A percentile compares a stretch with the other conserved stretches of the same genome.
phyloP scores from a whole-genome alignment of 2,329 filamentous ascomycete species.

The Fusarium staphyleae region DNA sequence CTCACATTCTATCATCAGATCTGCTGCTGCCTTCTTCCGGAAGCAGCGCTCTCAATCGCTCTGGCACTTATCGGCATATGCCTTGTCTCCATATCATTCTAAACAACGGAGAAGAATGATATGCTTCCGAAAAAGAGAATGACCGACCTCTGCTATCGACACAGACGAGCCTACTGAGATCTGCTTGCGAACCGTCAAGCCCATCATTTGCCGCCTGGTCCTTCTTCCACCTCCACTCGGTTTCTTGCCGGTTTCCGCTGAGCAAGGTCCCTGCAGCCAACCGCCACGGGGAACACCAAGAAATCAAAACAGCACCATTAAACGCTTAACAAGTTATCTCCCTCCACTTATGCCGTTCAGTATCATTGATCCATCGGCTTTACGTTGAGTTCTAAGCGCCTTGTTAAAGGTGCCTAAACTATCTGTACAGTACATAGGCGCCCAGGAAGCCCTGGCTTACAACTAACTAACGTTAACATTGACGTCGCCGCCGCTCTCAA shows the following conservation, averaged over 20 bases:
- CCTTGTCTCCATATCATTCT: neutral
- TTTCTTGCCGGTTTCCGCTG: constrained; percentile 32
- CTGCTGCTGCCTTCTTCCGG: constrained; percentile 7
- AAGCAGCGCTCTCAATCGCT: constrained; percentile 11
- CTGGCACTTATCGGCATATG: constrained; percentile 31
- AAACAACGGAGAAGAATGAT: constrained; percentile 4
- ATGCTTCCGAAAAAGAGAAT: constrained; percentile 15
- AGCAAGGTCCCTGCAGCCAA: constrained; percentile 37
- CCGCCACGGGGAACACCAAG: constrained; percentile 21
- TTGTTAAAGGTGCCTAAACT: constrained; percentile 20
- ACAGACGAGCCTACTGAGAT: constrained; percentile 22
- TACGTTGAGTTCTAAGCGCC: constrained; percentile 29
- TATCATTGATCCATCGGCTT: constrained; percentile 22
- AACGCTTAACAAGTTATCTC: constrained; percentile 4
- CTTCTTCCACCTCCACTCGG: constrained; percentile 10
- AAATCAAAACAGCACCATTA: constrained; percentile 21
- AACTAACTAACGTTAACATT: constrained; percentile 40
- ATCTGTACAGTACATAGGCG: constrained; percentile 11
- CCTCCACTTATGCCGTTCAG: constrained; percentile 15
- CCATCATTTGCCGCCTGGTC: constrained; percentile 27
- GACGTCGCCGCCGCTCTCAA: constrained; percentile 34
- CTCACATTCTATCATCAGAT: constrained; percentile 12
- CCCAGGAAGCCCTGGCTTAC: constrained; percentile 13
- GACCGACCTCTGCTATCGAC: constrained; percentile 10
- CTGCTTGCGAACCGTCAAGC: constrained; percentile 26